These are phyloP conservation scores for Vitellaria paradoxa DNA, from an alignment of 179 eudicot genomes.

Conservation along the genomic window DNA sequence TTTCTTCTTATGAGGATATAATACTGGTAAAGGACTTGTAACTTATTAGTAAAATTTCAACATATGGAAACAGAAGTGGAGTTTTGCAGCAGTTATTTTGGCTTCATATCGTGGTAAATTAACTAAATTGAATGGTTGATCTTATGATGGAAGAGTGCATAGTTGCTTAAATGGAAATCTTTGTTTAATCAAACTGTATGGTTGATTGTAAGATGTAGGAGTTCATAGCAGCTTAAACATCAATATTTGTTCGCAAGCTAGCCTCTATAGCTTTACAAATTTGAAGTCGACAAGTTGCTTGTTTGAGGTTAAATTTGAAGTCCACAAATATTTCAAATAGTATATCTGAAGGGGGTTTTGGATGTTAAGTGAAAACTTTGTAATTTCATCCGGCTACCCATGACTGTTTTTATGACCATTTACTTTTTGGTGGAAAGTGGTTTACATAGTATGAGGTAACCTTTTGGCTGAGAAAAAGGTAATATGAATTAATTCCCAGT, in stretches of 20 bases:
- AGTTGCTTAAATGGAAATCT: no score
- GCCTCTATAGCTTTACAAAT: not conserved
- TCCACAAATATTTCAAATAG: not conserved
- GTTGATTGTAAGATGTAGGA: no score
- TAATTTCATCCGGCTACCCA: not conserved
- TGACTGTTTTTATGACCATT: not conserved
- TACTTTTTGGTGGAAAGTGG: not conserved
- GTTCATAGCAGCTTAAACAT: no score
- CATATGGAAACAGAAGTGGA: not conserved
- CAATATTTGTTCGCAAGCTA: not conserved
- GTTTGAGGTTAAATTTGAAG: not conserved
- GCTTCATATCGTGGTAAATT: no score
- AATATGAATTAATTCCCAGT: not conserved
- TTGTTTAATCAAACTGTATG: no score
- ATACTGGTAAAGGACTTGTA: not conserved
- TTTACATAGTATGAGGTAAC: not conserved
- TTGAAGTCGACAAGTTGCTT: not conserved
- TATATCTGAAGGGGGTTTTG: not conserved
- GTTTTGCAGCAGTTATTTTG: no score
- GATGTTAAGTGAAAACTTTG: not conserved
- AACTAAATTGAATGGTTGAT: no score
- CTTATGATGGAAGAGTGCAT: no score
- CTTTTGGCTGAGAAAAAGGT: not conserved
- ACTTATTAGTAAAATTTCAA: not conserved
- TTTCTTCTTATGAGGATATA: not conserved